These are phyloP conservation scores for Pseudogymnoascus sp. DNA, from an alignment of 2,329 filamentous ascomycete species.

Conservation along the genomic window DNA sequence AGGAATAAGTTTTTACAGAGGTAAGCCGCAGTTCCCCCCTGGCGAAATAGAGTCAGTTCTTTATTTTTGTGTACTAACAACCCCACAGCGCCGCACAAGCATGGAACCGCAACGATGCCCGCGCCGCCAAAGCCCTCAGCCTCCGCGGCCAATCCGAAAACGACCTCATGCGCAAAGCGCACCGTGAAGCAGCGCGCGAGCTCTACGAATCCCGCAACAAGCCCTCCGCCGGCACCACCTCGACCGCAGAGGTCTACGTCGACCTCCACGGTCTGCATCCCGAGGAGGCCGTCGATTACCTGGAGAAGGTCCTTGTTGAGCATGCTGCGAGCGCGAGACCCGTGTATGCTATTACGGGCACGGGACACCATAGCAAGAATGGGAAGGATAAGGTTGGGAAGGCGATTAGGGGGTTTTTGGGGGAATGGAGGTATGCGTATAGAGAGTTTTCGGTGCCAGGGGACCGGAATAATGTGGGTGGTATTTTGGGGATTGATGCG, in stretches of 20 bases:
- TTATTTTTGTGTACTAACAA: constrained; percentile 14
- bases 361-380: constrained; percentile 95
- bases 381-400: constrained; percentile 98
- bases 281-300: constrained; percentile 90
- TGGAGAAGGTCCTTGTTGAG: constrained; percentile 79
- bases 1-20: constrained; percentile 96
- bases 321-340: constrained; percentile 66
- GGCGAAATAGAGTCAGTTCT: neutral
- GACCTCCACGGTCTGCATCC: constrained; percentile 98
- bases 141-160: constrained; percentile 95
- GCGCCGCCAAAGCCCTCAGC: constrained; percentile 89
- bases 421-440: constrained; percentile 93
- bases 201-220: constrained; percentile 92
- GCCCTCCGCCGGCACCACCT: constrained; percentile 36
- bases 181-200: constrained; percentile 84
- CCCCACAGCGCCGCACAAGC: constrained; percentile 75
- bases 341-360: constrained; percentile 93
- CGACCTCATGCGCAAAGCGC: constrained; percentile 91
- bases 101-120: constrained; percentile 96
- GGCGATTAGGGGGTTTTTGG: constrained; percentile 80
- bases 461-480: constrained; percentile 76
- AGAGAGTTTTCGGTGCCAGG: constrained; percentile 93
- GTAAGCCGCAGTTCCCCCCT: constrained; percentile 37
- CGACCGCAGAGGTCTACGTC: constrained; percentile 71
- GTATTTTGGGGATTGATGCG: constrained; percentile 62